Evolutionary conservation across 2,329 filamentous ascomycete species (phyloP), one percentile per base, ranked within the genome.

Genomic region (Diaporthe capsici): DNA sequence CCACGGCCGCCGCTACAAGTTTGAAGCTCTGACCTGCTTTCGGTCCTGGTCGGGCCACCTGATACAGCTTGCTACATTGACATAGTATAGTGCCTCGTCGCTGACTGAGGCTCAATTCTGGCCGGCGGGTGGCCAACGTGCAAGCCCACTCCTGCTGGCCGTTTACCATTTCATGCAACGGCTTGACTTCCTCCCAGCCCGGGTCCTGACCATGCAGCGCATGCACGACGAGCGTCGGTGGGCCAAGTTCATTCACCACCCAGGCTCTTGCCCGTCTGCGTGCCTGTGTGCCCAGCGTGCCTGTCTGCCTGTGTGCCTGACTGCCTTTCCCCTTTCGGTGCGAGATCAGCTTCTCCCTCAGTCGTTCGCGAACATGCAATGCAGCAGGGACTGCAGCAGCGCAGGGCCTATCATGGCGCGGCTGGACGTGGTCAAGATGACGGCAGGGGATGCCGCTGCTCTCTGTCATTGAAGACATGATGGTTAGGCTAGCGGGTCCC

Each of bases 401-500:
- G 49, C 49, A 55, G 49, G 65, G 34, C 47, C 65, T 73, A 73
- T 63, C 37, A 67, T 65, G 55, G 58, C 31, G 60, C 60, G 58
- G 37, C 71, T 65, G 37, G 55, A 65, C 51, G 20, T 73, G 39
- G 65, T 55, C 65, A 65, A 57, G 58, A 73, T 73, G 71, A 73
- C 71, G 71, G 73, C 73, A 75, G 53, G 73, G 51, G 51, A 57
- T 31, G 51, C 53, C 51, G 53, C 63, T 44, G 22, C 49, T 55
- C 55, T 71, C 73, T 71, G 53, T 44, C 44, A 71, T 71, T 71
- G n/a, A 71, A 71, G 65, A 53, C 39, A 68, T 39, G 31, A 71
- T 47, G 73, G 73, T 61, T 71, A 71, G 67, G 73, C 55, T 61
- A 60, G 73, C 73, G 73, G 73, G 65, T 74, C 73, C 73, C 55